Percentiles rank a stretch among this genome's conserved stretches.
Conservation (phyloP, 2,329 filamentous ascomycete genomes). For the Westerdykella sp. region DNA sequence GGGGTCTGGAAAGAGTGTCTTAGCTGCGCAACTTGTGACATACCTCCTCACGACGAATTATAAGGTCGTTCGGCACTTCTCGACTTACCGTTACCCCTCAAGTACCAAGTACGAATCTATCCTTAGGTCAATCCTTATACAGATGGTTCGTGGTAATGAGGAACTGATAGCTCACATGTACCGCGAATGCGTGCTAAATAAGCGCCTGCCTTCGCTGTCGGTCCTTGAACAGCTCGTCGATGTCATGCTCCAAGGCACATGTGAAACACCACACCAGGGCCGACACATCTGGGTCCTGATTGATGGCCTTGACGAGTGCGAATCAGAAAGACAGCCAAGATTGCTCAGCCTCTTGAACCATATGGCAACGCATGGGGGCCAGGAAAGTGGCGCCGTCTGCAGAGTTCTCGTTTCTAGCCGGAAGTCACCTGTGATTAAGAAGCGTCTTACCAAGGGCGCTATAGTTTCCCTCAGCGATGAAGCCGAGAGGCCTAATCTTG, state of each 20-base stretch:
- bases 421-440: background rate
- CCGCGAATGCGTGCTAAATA: slow-evolving; percentile 16
- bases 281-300: slow-evolving; percentile 17
- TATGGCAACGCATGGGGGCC: slow-evolving; percentile 2
- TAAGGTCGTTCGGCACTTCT: slow-evolving; percentile 16
- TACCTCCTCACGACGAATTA: slow-evolving; percentile 3
- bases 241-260: slow-evolving; percentile 6
- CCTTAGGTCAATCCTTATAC: slow-evolving; percentile 15
- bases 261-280: slow-evolving; percentile 2
- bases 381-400: slow-evolving; percentile 5
- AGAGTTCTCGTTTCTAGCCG: slow-evolving; percentile 7
- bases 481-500: background rate
- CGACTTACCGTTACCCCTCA: slow-evolving; percentile 8
- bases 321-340: slow-evolving; percentile 10
- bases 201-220: slow-evolving; percentile 6
- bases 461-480: slow-evolving; percentile 7
- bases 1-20: slow-evolving; percentile 12
- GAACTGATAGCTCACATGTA: slow-evolving; percentile 20
- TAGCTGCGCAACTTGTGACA: slow-evolving; percentile 4
- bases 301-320: slow-evolving; percentile 26
- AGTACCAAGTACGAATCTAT: slow-evolving; percentile 11
- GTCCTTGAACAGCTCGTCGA: slow-evolving; percentile 14
- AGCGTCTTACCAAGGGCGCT: slow-evolving; percentile 2
- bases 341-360: slow-evolving; percentile 13
- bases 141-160: slow-evolving; percentile 14